A percentile compares a stretch with the other conserved stretches of the same genome.
Evolutionary conservation across 2,329 filamentous ascomycete genomes (phyloP).

Genomic region (Lachnellula occidentalis): DNA sequence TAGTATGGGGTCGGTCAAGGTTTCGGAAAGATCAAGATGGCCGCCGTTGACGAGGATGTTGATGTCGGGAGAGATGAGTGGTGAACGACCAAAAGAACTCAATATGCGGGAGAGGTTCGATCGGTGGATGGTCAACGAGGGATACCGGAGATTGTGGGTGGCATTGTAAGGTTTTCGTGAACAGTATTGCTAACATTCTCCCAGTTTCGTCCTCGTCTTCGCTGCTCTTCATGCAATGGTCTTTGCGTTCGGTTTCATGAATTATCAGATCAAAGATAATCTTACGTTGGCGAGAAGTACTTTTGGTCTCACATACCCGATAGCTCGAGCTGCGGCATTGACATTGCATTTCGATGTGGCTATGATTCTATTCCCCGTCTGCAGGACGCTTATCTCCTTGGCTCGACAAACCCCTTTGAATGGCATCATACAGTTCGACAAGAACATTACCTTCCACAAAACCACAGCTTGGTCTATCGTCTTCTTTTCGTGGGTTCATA

Average conservation of each 20-base stretch:
- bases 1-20: conserved; percentile 36
- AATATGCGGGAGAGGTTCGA: conserved; percentile 68
- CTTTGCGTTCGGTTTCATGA: conserved; percentile 74
- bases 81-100: conserved; percentile 64
- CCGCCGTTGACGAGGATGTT: conserved; percentile 78
- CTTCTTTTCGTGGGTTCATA: conserved; percentile 83
- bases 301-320: conserved; percentile 71
- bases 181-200: conserved; percentile 26
- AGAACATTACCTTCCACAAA: conserved; percentile 87
- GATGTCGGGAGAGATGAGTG: conserved; percentile 75
- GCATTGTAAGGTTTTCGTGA: background rate
- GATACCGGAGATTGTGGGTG: conserved; percentile 71
- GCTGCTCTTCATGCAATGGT: conserved; percentile 68
- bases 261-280: conserved; percentile 75
- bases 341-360: conserved; percentile 78
- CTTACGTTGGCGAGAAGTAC: conserved; percentile 58
- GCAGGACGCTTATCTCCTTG: conserved; percentile 77
- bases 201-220: conserved; percentile 71
- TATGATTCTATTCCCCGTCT: conserved; percentile 74
- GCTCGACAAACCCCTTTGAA: conserved; percentile 76
- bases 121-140: conserved; percentile 86
- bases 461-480: conserved; percentile 81
- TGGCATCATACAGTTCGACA: conserved; percentile 82
- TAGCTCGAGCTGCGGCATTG: conserved; percentile 69
- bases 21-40: conserved; percentile 72